Percentiles rank a stretch among this genome's conserved stretches.
Evolutionary conservation across 352 stramenopile genomes (phyloP).

Genomic region (Phytophthora niederhauseri): DNA sequence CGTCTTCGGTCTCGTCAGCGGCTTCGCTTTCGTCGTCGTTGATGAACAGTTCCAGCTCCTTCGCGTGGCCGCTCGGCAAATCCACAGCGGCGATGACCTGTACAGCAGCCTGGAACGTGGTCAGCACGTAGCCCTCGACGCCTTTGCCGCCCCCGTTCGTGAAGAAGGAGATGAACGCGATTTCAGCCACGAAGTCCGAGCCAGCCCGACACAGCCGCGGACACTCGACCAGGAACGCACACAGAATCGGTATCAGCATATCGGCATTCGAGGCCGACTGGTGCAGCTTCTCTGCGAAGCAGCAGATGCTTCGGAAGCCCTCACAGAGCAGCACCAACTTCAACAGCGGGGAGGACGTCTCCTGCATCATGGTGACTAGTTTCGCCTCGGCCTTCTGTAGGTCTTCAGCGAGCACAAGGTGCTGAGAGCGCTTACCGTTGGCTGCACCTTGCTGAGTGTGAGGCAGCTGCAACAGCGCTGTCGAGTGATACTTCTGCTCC

Average conservation of each 20-base stretch:
- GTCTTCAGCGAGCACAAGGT: constrained; percentile 37
- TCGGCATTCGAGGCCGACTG: constrained; percentile 68
- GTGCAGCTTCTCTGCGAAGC: constrained; percentile 68
- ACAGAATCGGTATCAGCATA: constrained; percentile 76
- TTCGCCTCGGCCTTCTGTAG: constrained; percentile 49
- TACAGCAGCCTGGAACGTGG: constrained; percentile 73
- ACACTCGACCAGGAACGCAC: constrained; percentile 60
- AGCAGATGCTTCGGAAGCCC: constrained; percentile 67
- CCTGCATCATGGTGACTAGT: constrained; percentile 53
- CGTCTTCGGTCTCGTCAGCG: constrained; percentile 33
- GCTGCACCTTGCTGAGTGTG: constrained; percentile 13
- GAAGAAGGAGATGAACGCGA: constrained; percentile 81
- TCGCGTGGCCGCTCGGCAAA: constrained; percentile 49
- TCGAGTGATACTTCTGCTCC: constrained; percentile 48
- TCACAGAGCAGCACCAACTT: constrained; percentile 71
- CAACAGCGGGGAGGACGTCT: constrained; percentile 54
- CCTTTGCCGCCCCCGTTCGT: constrained; percentile 76
- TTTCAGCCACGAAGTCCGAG: constrained; percentile 66
- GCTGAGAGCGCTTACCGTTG: constrained; percentile 1
- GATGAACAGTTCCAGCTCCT: constrained; percentile 63
- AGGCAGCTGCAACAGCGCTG: constrained; percentile 25
- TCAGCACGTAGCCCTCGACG: constrained; percentile 80
- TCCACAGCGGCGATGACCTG: constrained; percentile 76
- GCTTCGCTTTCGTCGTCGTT: constrained; percentile 40
- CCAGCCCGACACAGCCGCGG: constrained; percentile 27